Percentiles rank a stretch among this genome's conserved stretches.
phyloP scores from a whole-genome alignment of 1,139 yeast species.

The Debaryomyces robertsiae region DNA sequence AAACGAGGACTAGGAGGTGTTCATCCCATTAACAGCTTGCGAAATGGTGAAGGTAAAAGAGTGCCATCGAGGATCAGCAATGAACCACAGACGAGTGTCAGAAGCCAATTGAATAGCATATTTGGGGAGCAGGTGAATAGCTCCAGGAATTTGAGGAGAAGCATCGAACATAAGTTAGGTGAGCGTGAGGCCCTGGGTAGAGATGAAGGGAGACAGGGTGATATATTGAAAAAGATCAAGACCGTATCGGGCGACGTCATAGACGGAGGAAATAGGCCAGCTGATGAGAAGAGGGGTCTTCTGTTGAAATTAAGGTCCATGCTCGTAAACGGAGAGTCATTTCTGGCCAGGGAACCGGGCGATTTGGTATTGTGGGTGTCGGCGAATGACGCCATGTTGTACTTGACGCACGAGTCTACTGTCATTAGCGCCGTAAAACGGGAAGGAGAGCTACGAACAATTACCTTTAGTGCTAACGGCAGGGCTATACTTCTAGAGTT shows the following conservation, averaged over 20 bases:
- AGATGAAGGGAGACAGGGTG: neutral
- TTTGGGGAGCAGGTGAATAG: conserved; percentile 6
- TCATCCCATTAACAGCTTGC: conserved; percentile 10
- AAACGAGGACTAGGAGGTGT: conserved; percentile 11
- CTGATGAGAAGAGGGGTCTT: conserved; percentile 1
- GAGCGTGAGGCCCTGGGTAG: neutral
- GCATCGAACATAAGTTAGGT: conserved; percentile 4
- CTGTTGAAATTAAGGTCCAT: conserved; percentile 5
- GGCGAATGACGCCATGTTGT: conserved; percentile 1
- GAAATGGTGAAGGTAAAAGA: neutral
- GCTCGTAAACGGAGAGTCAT: conserved; percentile 1
- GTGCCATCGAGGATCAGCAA: neutral
- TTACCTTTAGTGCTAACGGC: conserved; percentile 12
- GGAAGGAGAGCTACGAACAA: conserved; percentile 11
- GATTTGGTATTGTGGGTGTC: conserved; percentile 5
- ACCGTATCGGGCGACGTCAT: neutral
- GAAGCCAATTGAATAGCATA: conserved; percentile 7
- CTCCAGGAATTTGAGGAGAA: conserved; percentile 5
- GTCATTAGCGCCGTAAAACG: conserved; percentile 8
- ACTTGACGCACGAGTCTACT: neutral
- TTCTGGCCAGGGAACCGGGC: conserved; percentile 1
- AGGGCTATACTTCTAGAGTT: conserved; percentile 16
- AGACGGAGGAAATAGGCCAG: neutral
- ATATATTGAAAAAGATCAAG: neutral
- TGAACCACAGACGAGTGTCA: neutral